Conservation (phyloP, 345 rosid species). For the Ceriops decandra region DNA sequence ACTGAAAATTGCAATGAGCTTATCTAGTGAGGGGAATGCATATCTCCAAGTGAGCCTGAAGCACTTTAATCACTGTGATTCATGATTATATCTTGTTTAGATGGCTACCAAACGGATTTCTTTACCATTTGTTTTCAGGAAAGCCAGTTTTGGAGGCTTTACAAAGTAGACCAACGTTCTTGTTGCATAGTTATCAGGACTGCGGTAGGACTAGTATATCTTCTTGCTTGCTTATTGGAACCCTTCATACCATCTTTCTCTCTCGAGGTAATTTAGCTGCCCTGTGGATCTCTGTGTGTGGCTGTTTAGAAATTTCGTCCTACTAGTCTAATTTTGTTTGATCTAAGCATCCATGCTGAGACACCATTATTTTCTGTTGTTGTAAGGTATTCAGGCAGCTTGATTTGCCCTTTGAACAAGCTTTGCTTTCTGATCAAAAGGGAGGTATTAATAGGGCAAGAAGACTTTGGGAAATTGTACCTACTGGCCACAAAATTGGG, state of each 20-base stretch:
- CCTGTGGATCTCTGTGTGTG: neutral
- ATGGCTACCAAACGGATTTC: slow-evolving; percentile 9
- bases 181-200: slow-evolving; percentile 81
- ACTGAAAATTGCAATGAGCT: slow-evolving; percentile 72
- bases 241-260: slow-evolving; percentile 99
- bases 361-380: slow-evolving; percentile 10
- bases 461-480: slow-evolving; percentile 78
- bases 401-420: slow-evolving; percentile 52
- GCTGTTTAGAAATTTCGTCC: neutral
- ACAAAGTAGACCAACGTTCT: slow-evolving; percentile 64
- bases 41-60: slow-evolving; percentile 66
- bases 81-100: slow-evolving; percentile 1
- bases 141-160: slow-evolving; percentile 85
- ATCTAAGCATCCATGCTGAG: slow-evolving; percentile 13
- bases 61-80: neutral
- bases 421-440: slow-evolving; percentile 65
- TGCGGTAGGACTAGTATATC: slow-evolving; percentile 72
- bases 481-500: slow-evolving; percentile 71
- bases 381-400: slow-evolving; percentile 85
- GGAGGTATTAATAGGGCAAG: slow-evolving; percentile 58
- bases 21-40: slow-evolving; percentile 83
- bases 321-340: neutral
- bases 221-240: slow-evolving; percentile 80
- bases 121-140: slow-evolving; percentile 43
- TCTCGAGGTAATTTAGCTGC: slow-evolving; percentile 51